phyloP scores from a whole-genome alignment of 192 early-diverging fungal species.

The Linnemannia schmuckeri region DNA sequence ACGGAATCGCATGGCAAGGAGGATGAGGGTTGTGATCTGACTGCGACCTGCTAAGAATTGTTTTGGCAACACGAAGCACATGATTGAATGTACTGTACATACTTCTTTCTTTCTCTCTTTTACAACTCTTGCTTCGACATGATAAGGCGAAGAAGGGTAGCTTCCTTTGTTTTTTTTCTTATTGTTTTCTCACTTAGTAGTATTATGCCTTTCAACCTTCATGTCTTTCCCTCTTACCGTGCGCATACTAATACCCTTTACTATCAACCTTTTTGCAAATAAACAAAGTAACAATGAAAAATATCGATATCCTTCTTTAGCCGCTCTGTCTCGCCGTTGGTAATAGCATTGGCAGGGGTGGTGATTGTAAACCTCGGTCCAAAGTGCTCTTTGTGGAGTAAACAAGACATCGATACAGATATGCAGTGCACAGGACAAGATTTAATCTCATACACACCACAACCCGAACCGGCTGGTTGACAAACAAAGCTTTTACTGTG shows the following conservation, averaged over 20 bases:
- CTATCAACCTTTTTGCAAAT: not conserved
- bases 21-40: slow-evolving; percentile 33
- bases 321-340: not conserved
- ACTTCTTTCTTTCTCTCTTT: not conserved
- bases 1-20: slow-evolving; percentile 13
- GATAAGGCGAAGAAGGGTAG: not conserved
- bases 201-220: not conserved
- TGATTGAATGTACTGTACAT: not conserved
- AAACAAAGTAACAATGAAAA: not conserved
- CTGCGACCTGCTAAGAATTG: slow-evolving; percentile 10
- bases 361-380: no score
- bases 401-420: no score
- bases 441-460: no score
- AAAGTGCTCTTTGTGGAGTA: no score
- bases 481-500: not conserved
- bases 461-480: not conserved
- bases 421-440: no score
- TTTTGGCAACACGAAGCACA: not conserved
- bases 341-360: no score
- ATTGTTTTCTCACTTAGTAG: not conserved
- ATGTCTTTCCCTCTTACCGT: not conserved
- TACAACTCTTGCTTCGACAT: not conserved
- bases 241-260: not conserved
- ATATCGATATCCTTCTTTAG: not conserved
- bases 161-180: not conserved